Evolutionary conservation across 2,329 filamentous ascomycete genomes (phyloP), one percentile per base, ranked within the genome.

Genomic region (Talaromyces sp.): DNA sequence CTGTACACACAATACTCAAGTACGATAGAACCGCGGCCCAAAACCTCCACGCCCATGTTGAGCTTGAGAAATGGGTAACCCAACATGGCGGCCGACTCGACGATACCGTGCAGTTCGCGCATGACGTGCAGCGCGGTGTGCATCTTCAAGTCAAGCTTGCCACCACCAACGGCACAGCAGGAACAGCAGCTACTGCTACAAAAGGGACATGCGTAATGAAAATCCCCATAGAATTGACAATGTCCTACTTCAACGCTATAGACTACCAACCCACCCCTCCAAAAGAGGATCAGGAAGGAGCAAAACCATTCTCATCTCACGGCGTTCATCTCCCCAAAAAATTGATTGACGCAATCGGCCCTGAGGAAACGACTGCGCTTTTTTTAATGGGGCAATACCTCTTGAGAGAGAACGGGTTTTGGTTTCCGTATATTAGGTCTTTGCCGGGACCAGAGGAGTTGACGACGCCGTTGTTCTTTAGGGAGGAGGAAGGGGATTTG

Each of bases 341-440:
- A 1, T 87, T 91, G 69, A 75, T 89, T 56, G 70, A 79, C 0
- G 71, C 72, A 4, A 75, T 83, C 1, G 83, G 84, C 1, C 83
- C 86, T 0, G 85, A 90, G 69, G 85, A 90, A 65, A 77, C 88
- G 58, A 84, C 86, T 8, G 84, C 88, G 3, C 89, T 92, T 76
- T 89, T 91, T 68, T 81, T 93, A 5, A 82, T 91, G 72, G 86
- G 88, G 67, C 86, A 93, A 73, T 88, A 87, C 72, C 79, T 92
- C 36, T 76, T 83, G 1, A 85, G 84, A 1, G 64, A 76, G 1
- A 72, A 81, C 1, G 90, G 89, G 0, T 86, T 85, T 69, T 93
- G 90, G 90, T 82, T 80, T 73, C 84, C 87, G 1, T 93, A 93
- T 75, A 85, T 92, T 68, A 77, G 78, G 10, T 85, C 85, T 0